Base-by-base conservation (phyloP, 148 eudicot species). In the Rhododendron williamsianum region DNA sequence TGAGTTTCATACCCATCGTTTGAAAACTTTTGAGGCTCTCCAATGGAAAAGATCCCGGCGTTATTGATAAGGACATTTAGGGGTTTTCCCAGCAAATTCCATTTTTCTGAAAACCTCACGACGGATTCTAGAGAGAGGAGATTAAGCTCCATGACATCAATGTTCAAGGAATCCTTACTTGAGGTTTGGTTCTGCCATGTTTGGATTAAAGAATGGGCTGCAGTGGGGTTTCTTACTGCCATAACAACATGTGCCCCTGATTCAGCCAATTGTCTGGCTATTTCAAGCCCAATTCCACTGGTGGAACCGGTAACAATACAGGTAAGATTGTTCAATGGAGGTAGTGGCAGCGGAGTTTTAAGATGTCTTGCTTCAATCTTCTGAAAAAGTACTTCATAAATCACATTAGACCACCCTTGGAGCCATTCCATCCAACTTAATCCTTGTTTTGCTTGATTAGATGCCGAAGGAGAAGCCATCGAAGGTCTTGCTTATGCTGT, bases 131-230 rank as follows among this genome's bases (percentile, higher is more conserved):
- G 46, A 19, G 89, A 87, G 10, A 87, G 78, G 23, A 89, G 88
- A 84, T 89, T 51, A 13, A 89, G 86, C 86, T 89, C 89, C 89
- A 89, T 87, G 21, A 89, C 84, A 49, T 83, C 88, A 5, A 87
- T 35, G 35, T 83, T 81, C 3, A 85, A 76, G 58, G 65, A 13
- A 38, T 18, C 38, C 15, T 9, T 23, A 10, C 33, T 71, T 18
- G 84, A 12, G 72, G 60, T 33, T 23, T 65, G 19, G 56, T 51
- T 27, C 16, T 63, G 73, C 89, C 89, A 89, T 25, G 63, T 60
- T 45, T 85, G 84, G 82, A 89, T 80, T 48, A 89, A 25, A 52
- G 58, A 65, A 72, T 72, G 84, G 27, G 91, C 91, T 12, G 83
- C 38, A 36, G 16, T 30, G 1, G 87, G 65, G 81, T 84, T 87